Base-by-base conservation (phyloP, 2,329 filamentous ascomycete species). In the Sphaceloma murrayae region DNA sequence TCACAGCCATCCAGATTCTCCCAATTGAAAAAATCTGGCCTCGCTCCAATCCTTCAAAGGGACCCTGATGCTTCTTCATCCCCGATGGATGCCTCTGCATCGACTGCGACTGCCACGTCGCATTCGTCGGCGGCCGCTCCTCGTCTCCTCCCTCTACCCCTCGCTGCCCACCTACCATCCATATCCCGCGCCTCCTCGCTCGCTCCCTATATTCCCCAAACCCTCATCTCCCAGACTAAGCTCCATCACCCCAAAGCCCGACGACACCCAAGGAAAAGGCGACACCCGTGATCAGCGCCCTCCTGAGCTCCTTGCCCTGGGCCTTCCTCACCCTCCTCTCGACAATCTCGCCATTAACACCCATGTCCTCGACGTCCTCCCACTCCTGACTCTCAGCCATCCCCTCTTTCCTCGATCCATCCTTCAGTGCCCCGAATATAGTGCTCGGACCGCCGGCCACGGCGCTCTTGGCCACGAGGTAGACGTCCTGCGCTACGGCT, bases 331-430 rank as follows among this genome's bases (percentile, higher is more conserved):
- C 64, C 18, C 57, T 62, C 51, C 59, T 59, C 54, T 69, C 57
- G n/a, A 72, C 68, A 49, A 66, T 55, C 58, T 72, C 68, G 6
- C 68, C 68, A 56, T 72, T 72, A 7, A 70, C 64, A 30, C 67
- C 64, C 17, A 62, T 63, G 38, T 62, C 57, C 57, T 21, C 53
- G 53, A 18, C 47, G 52, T 17, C 56, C 52, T 39, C 48, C 38
- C 46, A 40, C 36, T 40, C 36, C 36, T 40, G 36, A 19, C 36
- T 40, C 36, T 40, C 36, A 9, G 22, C 36, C 22, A 40, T 19
- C 3, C 48, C 33, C 49, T 50, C 51, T 33, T 51, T 33, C 16
- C 49, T 47, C 46, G 49, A 45, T 11, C 56, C 52, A 27, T 38
- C 42, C 38, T 14, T 45, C 4, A 21, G 47, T 18, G 8, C 26